Evolutionary conservation across 306 rosid species (phyloP).

Genomic region (Medicago ruthenica): DNA sequence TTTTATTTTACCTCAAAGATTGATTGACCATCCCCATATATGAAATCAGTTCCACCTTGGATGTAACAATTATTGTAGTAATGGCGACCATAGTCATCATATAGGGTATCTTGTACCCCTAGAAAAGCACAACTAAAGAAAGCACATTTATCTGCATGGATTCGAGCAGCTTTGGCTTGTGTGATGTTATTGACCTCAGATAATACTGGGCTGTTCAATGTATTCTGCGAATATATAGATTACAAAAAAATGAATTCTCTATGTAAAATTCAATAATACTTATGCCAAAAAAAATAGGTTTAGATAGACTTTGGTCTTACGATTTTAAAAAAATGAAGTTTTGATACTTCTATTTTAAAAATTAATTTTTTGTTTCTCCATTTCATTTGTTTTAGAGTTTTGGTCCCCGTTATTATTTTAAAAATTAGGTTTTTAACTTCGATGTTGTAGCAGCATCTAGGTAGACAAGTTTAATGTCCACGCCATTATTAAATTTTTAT

Average conservation of each 20-base stretch:
- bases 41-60: conserved; percentile 58
- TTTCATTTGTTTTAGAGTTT: too few relatives aligned
- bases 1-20: conserved; percentile 50
- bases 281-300: not conserved
- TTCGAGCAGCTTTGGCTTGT: conserved; percentile 48
- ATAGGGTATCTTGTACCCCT: conserved; percentile 63
- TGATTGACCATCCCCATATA: conserved; percentile 54
- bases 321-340: too few relatives aligned
- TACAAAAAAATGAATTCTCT: not conserved
- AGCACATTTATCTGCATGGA: conserved; percentile 48
- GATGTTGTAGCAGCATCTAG: too few relatives aligned
- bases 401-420: too few relatives aligned
- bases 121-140: conserved; percentile 42
- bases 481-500: too few relatives aligned
- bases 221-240: conserved; percentile 45
- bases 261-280: not conserved
- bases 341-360: too few relatives aligned
- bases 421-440: too few relatives aligned
- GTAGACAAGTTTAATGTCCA: too few relatives aligned
- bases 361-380: too few relatives aligned
- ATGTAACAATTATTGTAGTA: conserved; percentile 51
- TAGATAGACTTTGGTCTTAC: not conserved
- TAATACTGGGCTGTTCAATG: conserved; percentile 29
- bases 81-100: conserved; percentile 55
- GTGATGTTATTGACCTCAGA: not conserved